Evolutionary conservation across 371 early-diverging fungal species (phyloP), one percentile per base, ranked within the genome.

Genomic region (Dichotomocladium elegans): DNA sequence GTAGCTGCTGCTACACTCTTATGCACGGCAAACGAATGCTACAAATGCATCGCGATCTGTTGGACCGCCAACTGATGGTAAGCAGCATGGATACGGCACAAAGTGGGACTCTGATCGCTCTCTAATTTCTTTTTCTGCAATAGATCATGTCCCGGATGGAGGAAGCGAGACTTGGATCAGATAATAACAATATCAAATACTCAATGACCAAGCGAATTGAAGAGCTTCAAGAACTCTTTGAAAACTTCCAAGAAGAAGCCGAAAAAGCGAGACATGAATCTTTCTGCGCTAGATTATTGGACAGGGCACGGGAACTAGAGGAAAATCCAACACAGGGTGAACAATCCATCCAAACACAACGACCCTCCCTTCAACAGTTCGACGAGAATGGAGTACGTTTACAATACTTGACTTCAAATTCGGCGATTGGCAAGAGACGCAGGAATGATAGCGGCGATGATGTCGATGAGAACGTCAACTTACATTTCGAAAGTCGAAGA

Each of bases 321-420:
- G 86, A 89, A 27, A 93, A 90, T 58, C 93, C 92, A 4, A 79
- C 88, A 2, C 66, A 82, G 1, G 61, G 50, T 11, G 86, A 86
- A 41, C 75, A 72, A 44, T 81, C 80, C 19, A 78, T 88, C 25
- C 84, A 90, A n/a, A 70, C 82, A 40, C 60, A 68, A 5, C 81
- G 72, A 51, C 69, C 91, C 14, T 68, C 82, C 12, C 70, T 80
- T 7, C 56, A 89, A 19, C 53, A 58, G 27, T n/a, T n/a, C n/a
- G 65, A 59, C 10, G 91, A 91, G 63, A 91, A 91, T 55, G 26
- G 63, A 24, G 61, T 63, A 15, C 59, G 85, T 6, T 47, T 57
- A 47, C 55, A 67, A 30, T 25, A 5, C 15, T 7, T 12, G 12
- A 35, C 6, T 33, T 25, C 15, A 30, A 48, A 25, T 35, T 35